These are phyloP conservation scores for sunflower (Helianthus annuus) DNA, from an alignment of 129 eudicot species.

Conservation along the genomic window DNA sequence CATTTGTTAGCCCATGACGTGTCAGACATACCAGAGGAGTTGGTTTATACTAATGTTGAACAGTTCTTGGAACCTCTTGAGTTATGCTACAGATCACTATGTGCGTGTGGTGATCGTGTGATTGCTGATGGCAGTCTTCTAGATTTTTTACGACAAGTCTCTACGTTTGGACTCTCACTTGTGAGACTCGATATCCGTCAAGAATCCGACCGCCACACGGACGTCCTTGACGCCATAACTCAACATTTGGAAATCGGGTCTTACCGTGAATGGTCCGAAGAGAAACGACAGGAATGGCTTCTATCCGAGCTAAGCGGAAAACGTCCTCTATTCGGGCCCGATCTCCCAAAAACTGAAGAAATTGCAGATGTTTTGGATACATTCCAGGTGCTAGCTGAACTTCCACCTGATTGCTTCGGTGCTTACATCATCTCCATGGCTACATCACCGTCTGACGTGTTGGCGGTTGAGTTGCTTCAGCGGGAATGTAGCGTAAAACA, in stretches of 20 bases:
- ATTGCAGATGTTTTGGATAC: conserved; percentile 90
- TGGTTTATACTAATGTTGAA: conserved; percentile 74
- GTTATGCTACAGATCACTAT: conserved; percentile 90
- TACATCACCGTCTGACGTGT: conserved; percentile 93
- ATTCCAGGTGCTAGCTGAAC: conserved; percentile 78
- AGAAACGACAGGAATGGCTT: conserved; percentile 90
- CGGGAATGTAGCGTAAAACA: conserved; percentile 87
- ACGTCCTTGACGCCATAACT: conserved; percentile 93
- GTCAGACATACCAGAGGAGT: conserved; percentile 90
- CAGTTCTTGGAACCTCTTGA: conserved; percentile 99
- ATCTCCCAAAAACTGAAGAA: conserved; percentile 91
- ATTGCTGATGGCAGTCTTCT: conserved; percentile 98
- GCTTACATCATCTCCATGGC: conserved; percentile 99
- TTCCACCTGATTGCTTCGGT: conserved; percentile 94
- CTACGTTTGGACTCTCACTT: conserved; percentile 93
- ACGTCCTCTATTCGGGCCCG: conserved; percentile 88
- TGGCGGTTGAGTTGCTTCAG: conserved; percentile 92
- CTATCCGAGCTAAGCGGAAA: conserved; percentile 82
- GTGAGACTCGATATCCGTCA: conserved; percentile 95
- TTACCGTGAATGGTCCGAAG: conserved; percentile 88
- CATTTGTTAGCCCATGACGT: conserved; percentile 70
- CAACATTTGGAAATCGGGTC: conserved; percentile 88
- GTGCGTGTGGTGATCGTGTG: conserved; percentile 86
- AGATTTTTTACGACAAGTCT: conserved; percentile 90
- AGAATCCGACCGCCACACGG: conserved; percentile 96